Evolutionary conservation across 2,329 filamentous ascomycete species (phyloP).

Genomic region (Moelleriella libera): DNA sequence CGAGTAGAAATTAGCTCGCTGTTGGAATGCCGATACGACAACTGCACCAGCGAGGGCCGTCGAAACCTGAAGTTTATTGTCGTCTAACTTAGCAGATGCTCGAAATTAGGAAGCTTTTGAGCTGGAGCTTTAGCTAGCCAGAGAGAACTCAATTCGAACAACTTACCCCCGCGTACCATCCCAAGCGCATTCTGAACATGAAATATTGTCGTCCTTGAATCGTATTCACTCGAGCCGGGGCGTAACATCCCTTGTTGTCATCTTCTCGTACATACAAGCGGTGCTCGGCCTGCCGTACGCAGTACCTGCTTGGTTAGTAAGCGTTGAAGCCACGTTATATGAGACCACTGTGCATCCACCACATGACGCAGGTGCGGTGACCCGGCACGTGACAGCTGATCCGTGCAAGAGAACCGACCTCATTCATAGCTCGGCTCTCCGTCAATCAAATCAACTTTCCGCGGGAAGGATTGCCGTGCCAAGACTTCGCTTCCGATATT

Average conservation of each 20-base stretch:
- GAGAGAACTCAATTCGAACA: too few relatives aligned
- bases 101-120: neutral
- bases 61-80: conserved; percentile 44
- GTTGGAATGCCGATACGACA: conserved; percentile 79
- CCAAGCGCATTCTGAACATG: conserved; percentile 39
- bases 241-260: neutral
- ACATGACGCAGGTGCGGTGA: neutral
- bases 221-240: neutral
- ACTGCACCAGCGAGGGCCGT: conserved; percentile 73
- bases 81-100: neutral
- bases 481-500: too few relatives aligned
- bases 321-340: neutral
- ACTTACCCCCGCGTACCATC: conserved; percentile 47
- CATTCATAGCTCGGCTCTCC: too few relatives aligned
- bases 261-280: neutral
- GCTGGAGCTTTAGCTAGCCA: too few relatives aligned
- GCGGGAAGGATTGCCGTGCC: too few relatives aligned
- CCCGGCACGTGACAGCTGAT: neutral
- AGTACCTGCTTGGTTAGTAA: neutral
- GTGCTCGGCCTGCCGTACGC: neutral
- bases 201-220: neutral
- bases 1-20: conserved; percentile 96
- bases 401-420: too few relatives aligned
- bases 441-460: too few relatives aligned
- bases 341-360: neutral